Conservation (phyloP, 768 basidiomycete species). For the Ramaria rubella region DNA sequence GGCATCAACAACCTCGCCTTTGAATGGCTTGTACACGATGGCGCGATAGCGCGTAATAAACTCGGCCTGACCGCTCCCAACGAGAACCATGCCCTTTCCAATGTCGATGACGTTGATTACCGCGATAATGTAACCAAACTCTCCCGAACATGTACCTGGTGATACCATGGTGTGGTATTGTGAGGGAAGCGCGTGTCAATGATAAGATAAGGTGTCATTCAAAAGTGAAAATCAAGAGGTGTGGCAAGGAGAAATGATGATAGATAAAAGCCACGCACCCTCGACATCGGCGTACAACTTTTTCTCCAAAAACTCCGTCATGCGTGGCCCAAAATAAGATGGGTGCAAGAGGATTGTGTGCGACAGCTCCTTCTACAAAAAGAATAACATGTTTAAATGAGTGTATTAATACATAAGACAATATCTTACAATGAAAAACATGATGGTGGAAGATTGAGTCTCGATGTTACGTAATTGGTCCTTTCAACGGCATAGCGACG, state of each 20-base stretch:
- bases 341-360: conserved; percentile 97
- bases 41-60: conserved; percentile 92
- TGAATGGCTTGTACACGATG: conserved; percentile 99
- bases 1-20: conserved; percentile 96
- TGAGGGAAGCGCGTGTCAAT: neutral
- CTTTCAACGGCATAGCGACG: too few relatives aligned
- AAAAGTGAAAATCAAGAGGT: neutral
- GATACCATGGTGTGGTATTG: neutral
- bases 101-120: conserved; percentile 88
- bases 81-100: conserved; percentile 86
- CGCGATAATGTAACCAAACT: conserved; percentile 91
- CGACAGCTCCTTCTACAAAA: conserved; percentile 82
- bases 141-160: conserved; percentile 84
- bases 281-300: conserved; percentile 96
- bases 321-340: conserved; percentile 95
- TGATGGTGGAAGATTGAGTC: neutral
- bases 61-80: conserved; percentile 91
- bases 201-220: neutral
- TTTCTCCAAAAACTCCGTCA: conserved; percentile 86
- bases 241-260: neutral
- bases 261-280: conserved; percentile 8
- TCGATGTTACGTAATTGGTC: neutral
- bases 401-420: neutral
- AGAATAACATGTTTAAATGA: neutral
- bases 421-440: neutral